phyloP scores from a whole-genome alignment of 1,284 basidiomycete genomes.

The Sporisorium scitamineum region DNA sequence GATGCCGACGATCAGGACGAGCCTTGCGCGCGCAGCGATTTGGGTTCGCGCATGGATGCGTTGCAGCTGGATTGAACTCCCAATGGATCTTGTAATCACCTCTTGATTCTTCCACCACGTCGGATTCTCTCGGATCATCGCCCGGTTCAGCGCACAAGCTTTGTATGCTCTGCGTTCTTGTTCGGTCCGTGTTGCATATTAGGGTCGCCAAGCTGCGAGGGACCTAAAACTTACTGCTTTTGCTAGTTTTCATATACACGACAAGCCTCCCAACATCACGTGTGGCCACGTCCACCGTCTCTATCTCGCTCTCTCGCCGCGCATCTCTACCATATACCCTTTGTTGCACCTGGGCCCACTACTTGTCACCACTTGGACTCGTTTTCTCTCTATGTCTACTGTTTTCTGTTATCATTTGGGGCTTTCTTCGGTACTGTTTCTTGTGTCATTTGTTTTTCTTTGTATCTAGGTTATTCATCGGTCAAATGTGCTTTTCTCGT shows the following conservation, averaged over 20 bases:
- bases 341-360: not conserved
- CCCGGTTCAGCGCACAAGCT: not conserved
- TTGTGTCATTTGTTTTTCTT: constrained; percentile 6
- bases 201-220: constrained; percentile 2
- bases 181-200: not conserved
- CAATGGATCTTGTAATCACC: not conserved
- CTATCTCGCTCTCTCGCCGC: constrained; percentile 6
- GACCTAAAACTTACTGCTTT: not conserved
- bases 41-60: constrained; percentile 21
- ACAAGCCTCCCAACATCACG: not conserved
- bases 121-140: not conserved
- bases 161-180: not conserved
- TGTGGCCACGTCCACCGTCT: not conserved
- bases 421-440: constrained; percentile 1
- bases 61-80: constrained; percentile 15
- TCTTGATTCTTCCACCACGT: not conserved
- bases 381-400: constrained; percentile 2
- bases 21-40: constrained; percentile 7
- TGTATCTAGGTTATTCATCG: constrained; percentile 13
- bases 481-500: not conserved
- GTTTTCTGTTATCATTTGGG: constrained; percentile 1
- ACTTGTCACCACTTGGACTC: constrained; percentile 3
- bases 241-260: constrained; percentile 5
- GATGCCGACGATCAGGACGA: constrained; percentile 1
- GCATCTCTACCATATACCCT: constrained; percentile 7